Evolutionary conservation across 2,329 filamentous ascomycete species (phyloP), one percentile per base, ranked within the genome.

Genomic region (Colletotrichum sidae): DNA sequence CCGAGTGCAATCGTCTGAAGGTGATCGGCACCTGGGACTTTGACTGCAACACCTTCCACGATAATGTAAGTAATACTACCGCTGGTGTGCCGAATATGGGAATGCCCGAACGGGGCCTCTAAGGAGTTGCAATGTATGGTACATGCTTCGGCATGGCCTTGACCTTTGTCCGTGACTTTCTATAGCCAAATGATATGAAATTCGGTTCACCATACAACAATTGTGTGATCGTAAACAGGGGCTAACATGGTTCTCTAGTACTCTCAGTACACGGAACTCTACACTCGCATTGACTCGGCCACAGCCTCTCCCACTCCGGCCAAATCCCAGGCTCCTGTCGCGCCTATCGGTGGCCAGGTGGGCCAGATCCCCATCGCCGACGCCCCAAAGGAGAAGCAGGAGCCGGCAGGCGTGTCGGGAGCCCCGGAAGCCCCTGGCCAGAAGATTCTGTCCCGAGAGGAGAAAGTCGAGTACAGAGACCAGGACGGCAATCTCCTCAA

Each of bases 11-110:
- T 71, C 89, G 88, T 61, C 90, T 96, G 67, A 98, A 98, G 84
- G 83, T 99, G 11, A 90, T 98, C 75, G 83, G 86, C 64, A 90
- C 89, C 2, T 99, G 96, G 96, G 96, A 99, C 77, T 99, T 95
- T 87, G 96, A 99, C 79, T 99, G 96, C 86, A 97, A 97, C 78
- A 94, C 88, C 66, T 99, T 99, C 83, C 84, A 91, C 72, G 90
- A 90, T 70, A 89, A 89, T 75, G 94, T 97, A 89, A 92, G 92
- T 90, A 55, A 65, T 10, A 54, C 55, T 59, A 68, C 72, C 57
- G 73, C 75, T 67, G 67, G 72, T 49, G 73, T 81, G 53, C 80
- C 79, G 52, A 60, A 76, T 70, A 76, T 75, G 68, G 69, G 75
- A 67, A 69, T 78, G 59, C 76, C 76, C 35, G 68, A 72, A 47